Percentiles rank a stretch among this genome's conserved stretches.
These are phyloP conservation scores for Raffaelea ambrosiae DNA, from an alignment of 2,329 filamentous ascomycete species.

Conservation along the genomic window DNA sequence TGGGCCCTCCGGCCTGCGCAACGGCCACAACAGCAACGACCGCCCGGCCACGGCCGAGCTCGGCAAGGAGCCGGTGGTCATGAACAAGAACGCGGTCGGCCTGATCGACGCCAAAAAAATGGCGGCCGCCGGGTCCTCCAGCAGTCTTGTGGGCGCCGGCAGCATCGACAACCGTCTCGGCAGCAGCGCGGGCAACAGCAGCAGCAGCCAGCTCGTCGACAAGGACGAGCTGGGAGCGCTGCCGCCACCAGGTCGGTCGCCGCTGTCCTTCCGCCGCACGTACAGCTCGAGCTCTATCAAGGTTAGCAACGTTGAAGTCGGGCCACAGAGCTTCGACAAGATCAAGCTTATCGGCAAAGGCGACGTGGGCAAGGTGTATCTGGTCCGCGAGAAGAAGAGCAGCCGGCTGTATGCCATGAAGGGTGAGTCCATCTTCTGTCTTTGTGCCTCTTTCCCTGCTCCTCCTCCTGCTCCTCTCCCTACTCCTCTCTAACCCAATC, in stretches of 20 bases:
- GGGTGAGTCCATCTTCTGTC: conserved; percentile 47
- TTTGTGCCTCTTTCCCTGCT: not conserved
- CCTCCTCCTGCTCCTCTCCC: not conserved
- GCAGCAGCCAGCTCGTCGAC: conserved; percentile 24
- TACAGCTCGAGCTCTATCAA: conserved; percentile 99
- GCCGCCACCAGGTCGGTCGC: conserved; percentile 58
- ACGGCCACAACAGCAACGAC: conserved; percentile 33
- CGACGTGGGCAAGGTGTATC: conserved; percentile 95
- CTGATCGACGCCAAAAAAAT: conserved; percentile 36
- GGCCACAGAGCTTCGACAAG: conserved; percentile 95
- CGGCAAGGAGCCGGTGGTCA: conserved; percentile 68
- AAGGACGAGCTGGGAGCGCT: conserved; percentile 50
- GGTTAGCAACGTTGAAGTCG: conserved; percentile 92
- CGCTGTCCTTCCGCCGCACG: conserved; percentile 78
- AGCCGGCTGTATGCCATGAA: conserved; percentile 96
- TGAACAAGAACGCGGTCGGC: conserved; percentile 43
- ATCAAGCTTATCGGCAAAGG: conserved; percentile 99
- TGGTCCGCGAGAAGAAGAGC: conserved; percentile 97
- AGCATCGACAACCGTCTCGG: conserved; percentile 15
- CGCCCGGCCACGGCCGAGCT: conserved; percentile 80
- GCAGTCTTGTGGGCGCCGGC: conserved; percentile 18
- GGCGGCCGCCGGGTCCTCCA: too few species aligned
- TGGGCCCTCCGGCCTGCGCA: not conserved
- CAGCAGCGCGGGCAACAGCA: conserved; percentile 22
- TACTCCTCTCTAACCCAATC: not conserved